Evolutionary conservation across 306 rosid genomes (phyloP), one percentile per base, ranked within the genome.

Genomic region (Cucurbita moschata): DNA sequence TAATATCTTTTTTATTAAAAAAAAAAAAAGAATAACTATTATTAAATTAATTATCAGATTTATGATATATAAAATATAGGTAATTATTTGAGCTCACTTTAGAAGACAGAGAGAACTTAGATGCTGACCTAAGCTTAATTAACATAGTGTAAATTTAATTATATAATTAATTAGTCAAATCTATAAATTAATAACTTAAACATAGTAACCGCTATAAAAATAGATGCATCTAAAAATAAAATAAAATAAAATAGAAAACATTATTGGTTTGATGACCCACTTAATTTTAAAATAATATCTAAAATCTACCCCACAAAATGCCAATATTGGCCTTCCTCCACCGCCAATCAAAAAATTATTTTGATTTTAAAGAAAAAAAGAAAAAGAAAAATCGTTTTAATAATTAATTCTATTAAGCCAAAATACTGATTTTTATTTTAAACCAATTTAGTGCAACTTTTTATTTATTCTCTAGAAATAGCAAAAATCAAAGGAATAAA

Each of bases 261-360:
- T 44, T 44, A 44, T 44, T 47, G 16, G 15, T 43, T 43, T 43
- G 0, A n/a, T 64, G 71, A 39, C 51, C 71, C 71, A 64, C 71
- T 64, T 40, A 9, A 64, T 10, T 40, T 40, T 10, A 64, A 64
- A 16, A 40, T 40, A 40, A 64, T 40, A 64, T 64, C 16, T 4
- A n/a, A 40, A 63, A 64, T 64, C 4, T 16, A 40, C 51, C 71
- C 71, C 71, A 42, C 71, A 65, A 65, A 65, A 65, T 65, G 43
- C 53, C 38, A 65, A 65, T 43, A 65, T 43, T 65, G 53, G 71
- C 71, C 71, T 65, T 65, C 71, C 71, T 65, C 71, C 71, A 65
- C 71, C 71, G 53, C 71, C 71, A 18, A 65, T 42, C 69, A 63
- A 61, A 62, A 15, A 39, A 15, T 15, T 1, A 15, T 62, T 62